Conservation (phyloP, 164 flowering plant genomes). For the Piper longum region DNA sequence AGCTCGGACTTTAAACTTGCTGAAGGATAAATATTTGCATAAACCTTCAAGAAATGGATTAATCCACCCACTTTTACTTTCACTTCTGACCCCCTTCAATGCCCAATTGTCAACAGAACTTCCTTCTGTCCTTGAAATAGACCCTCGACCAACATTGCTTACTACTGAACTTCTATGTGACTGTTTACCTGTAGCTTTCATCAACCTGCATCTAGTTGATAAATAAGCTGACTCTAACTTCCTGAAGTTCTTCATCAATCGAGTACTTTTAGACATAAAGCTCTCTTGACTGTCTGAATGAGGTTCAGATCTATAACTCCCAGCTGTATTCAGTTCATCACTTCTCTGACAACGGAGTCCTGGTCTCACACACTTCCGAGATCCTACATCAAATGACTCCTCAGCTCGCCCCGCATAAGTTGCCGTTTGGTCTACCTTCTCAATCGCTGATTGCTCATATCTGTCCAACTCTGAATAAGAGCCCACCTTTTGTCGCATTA, state of each 20-base stretch:
- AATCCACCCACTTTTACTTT: conserved; percentile 53
- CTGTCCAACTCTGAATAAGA: conserved; percentile 18
- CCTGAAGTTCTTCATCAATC: conserved; percentile 76
- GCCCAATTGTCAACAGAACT: conserved; percentile 54
- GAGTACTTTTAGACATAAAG: conserved; percentile 38
- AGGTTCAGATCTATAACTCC: conserved; percentile 18
- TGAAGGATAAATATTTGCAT: conserved; percentile 77
- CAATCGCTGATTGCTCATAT: conserved; percentile 20
- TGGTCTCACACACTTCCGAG: conserved; percentile 48
- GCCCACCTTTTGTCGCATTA: conserved; percentile 24
- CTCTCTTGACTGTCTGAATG: conserved; percentile 26
- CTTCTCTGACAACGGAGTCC: conserved; percentile 14
- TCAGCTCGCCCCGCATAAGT: conserved; percentile 11
- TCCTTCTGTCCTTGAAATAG: conserved; percentile 49
- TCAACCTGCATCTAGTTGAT: conserved; percentile 45
- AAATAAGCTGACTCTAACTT: conserved; percentile 78
- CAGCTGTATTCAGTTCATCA: conserved; percentile 28
- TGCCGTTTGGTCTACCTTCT: conserved; percentile 7
- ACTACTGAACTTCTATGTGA: conserved; percentile 25
- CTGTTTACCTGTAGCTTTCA: conserved; percentile 21
- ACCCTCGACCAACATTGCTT: conserved; percentile 46
- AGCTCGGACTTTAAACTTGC: conserved; percentile 71
- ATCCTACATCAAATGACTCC: conserved; percentile 27
- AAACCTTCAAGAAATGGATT: conserved; percentile 83
- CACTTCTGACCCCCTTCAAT: conserved; percentile 26